Evolutionary conservation across 1,139 yeast species (phyloP).

Genomic region (Magnusiomyces paraingens): DNA sequence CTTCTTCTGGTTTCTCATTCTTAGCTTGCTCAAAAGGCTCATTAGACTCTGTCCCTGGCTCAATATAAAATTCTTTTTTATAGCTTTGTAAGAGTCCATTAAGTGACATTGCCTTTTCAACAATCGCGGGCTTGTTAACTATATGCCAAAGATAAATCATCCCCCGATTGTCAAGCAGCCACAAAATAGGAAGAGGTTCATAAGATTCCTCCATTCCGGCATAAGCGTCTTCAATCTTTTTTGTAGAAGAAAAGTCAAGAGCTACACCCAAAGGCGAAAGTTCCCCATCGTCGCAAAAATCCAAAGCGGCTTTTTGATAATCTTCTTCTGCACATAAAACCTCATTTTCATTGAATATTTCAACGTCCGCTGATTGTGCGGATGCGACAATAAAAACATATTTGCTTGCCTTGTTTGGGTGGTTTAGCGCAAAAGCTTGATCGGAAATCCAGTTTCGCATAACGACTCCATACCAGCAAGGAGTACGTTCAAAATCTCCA

Average conservation of each 20-base stretch:
- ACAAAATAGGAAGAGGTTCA: slow-evolving; percentile 55
- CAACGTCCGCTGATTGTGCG: neutral
- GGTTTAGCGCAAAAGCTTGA: neutral
- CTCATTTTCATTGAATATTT: neutral
- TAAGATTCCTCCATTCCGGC: slow-evolving; percentile 47
- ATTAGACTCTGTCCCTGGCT: too few relatives aligned
- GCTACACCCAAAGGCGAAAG: slow-evolving; percentile 64
- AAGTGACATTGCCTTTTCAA: slow-evolving; percentile 3
- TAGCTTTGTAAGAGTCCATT: too few relatives aligned
- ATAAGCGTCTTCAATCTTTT: slow-evolving; percentile 47
- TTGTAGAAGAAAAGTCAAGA: slow-evolving; percentile 48
- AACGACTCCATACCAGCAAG: neutral
- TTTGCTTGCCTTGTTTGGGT: neutral
- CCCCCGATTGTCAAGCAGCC: slow-evolving; percentile 59
- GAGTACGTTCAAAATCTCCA: neutral
- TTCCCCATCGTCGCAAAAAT: slow-evolving; percentile 40
- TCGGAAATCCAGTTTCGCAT: neutral
- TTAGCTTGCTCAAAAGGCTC: too few relatives aligned
- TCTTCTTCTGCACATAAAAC: neutral
- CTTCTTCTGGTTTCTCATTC: too few relatives aligned
- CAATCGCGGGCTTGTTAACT: slow-evolving; percentile 31
- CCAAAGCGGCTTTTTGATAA: neutral
- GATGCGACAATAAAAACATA: neutral
- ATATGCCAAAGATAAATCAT: slow-evolving; percentile 57
- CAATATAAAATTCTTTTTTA: too few relatives aligned